Evolutionary conservation across 352 stramenopile species (phyloP), one percentile per base, ranked within the genome.

Genomic region (Phytophthora melonis): DNA sequence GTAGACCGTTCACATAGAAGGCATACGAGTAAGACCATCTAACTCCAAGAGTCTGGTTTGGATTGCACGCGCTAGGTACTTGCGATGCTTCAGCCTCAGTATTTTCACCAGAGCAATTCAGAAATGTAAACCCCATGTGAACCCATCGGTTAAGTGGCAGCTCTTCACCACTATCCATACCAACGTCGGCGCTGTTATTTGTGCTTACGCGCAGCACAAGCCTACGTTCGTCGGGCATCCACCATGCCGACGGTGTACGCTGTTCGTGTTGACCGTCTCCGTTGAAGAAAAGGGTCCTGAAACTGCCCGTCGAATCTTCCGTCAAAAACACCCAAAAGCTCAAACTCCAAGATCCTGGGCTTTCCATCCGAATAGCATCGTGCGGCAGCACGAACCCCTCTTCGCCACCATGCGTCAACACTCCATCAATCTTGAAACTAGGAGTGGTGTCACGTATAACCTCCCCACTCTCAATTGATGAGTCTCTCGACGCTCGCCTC

Each of bases 231-330:
- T 90, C 54, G 0, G 92, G 92, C n/a, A 87, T 78, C 63, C 94
- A 88, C 90, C 92, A 97, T 6, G 79, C 84, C 0, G 89, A 96
- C 3, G 92, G 89, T 3, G 91, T 97, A 43, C 92, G 87, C 39
- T 91, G 82, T 43, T 93, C 69, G 3, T 74, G 58, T 2, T 75
- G 54, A 41, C 89, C 89, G 50, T 93, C 68, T 25, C 91, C 92
- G 63, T 97, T 92, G 73, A 95, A 97, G 43, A 97, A 88, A 7
- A 97, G 66, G 10, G 87, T 87, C 14, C 90, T 79, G 57, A 93
- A 90, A 23, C 34, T 68, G 1, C 83, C 89, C 1, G 84, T 95
- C 10, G 86, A 60, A 27, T 89, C 66, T 59, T 92, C 70, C 0
- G 68, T 79, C 13, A 84, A 80, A 21, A 93, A 90, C 14, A 89